Evolutionary conservation across 495 filamentous ascomycete genomes (phyloP), one percentile per base, ranked within the genome.

Genomic region (Aspergillus wentii): DNA sequence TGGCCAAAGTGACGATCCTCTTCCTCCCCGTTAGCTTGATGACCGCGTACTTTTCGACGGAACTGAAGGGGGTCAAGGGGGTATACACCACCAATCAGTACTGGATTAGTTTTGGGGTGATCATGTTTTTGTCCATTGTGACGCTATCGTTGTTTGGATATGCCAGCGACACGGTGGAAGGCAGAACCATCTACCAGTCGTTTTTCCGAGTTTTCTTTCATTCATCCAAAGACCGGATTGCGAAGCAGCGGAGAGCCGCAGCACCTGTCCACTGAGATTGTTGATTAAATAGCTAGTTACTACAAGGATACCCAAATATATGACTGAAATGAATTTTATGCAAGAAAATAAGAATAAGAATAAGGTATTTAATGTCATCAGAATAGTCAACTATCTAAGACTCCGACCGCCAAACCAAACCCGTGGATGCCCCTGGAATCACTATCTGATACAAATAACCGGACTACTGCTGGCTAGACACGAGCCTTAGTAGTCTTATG

Each of bases 21-120:
- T 94, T 94, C 62, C 65, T 94, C 30, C 88, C 88, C 3, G 80
- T 94, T 44, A 86, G 79, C 44, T 68, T 94, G 23, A 80, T 92
- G 75, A 89, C 84, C 8, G 82, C 68, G n/a, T 94, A 90, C 63
- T 94, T 92, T 52, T 83, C 79, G 1, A 77, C 82, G 14, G 76
- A 88, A 52, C 71, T 92, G 30, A 50, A 60, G 16, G 78, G 79
- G 9, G 55, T 83, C 7, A 61, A 74, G 30, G 66, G 56, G 4
- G 60, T 68, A 13, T 91, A 85, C 58, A 77, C 69, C 0, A 53
- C 66, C 16, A 70, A 51, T 22, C 72, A 80, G 26, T 94, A 88
- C 51, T 94, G 88, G 87, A 68, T 72, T 14, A 61, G 68, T 22
- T 90, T 89, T 52, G 80, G 66, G 5, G 75, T 88, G 26, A 76